A percentile compares a stretch with the other conserved stretches of the same genome.
These are phyloP conservation scores for Jatropha curcas DNA, from an alignment of 345 rosid genomes.

Conservation along the genomic window DNA sequence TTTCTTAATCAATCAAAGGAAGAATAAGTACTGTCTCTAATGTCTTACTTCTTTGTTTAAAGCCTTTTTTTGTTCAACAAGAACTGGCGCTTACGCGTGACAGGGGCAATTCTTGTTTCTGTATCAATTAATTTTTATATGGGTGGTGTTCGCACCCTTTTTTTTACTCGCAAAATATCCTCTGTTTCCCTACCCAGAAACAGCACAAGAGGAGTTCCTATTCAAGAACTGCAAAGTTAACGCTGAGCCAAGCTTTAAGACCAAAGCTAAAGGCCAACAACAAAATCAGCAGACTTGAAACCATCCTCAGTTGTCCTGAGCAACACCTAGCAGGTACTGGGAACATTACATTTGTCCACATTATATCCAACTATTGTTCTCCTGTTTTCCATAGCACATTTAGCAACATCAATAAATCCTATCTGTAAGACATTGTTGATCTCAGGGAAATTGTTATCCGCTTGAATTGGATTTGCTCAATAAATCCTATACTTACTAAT, in stretches of 20 bases:
- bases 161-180: neutral
- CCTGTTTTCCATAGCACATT: neutral
- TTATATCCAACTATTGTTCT: neutral
- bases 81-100: neutral
- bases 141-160: neutral
- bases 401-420: neutral
- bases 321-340: constrained; percentile 38
- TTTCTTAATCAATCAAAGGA: no score
- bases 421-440: neutral
- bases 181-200: constrained; percentile 47
- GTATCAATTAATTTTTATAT: neutral
- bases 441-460: neutral
- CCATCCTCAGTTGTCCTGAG: constrained; percentile 6
- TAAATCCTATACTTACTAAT: neutral
- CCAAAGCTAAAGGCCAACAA: constrained; percentile 50
- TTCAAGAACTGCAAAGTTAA: constrained; percentile 81
- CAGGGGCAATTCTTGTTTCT: neutral
- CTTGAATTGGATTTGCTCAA: no score
- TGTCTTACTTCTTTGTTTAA: neutral
- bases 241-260: constrained; percentile 69
- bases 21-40: neutral
- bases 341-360: neutral
- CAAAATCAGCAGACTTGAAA: constrained; percentile 34
- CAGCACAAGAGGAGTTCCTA: constrained; percentile 69
- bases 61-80: neutral